Conservation (phyloP, 306 rosid genomes). For the Begonia fuchsioides region DNA sequence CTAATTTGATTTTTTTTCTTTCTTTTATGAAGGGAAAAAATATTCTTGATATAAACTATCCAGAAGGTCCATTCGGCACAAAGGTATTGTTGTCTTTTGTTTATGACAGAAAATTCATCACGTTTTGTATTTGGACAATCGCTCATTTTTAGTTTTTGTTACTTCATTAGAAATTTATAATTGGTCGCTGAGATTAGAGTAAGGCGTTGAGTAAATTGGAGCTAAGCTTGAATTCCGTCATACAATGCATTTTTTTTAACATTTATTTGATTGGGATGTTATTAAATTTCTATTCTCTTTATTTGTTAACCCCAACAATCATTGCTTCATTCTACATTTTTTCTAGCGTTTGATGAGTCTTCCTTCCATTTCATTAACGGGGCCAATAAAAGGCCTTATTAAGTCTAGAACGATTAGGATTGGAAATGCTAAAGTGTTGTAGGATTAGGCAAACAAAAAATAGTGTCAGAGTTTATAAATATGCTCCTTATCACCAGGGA, state of each 20-base stretch:
- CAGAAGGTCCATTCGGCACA: slow-evolving; percentile 77
- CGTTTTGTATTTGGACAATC: not conserved
- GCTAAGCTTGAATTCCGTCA: not conserved
- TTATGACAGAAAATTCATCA: not conserved
- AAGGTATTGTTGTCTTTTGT: slow-evolving; percentile 36
- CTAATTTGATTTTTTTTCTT: not conserved
- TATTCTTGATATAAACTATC: slow-evolving; percentile 39
- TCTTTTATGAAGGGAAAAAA: slow-evolving; percentile 37
- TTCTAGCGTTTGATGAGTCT: no score
- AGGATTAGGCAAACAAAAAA: not conserved
- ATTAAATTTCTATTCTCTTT: no score
- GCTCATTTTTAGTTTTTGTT: not conserved
- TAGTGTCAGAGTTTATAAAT: not conserved
- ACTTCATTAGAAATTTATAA: not conserved
- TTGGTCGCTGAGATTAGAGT: no score
- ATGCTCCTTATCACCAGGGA: not conserved
- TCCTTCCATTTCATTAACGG: no score
- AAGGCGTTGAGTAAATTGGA: not conserved
- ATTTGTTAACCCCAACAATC: no score
- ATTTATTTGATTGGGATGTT: no score
- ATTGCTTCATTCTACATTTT: no score
- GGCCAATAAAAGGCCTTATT: no score
- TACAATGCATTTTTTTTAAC: not conserved
- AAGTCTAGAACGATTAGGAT: not conserved
- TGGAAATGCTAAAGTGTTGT: not conserved